Conservation (phyloP, 768 basidiomycete genomes). For the Pisolithus tinctorius region DNA sequence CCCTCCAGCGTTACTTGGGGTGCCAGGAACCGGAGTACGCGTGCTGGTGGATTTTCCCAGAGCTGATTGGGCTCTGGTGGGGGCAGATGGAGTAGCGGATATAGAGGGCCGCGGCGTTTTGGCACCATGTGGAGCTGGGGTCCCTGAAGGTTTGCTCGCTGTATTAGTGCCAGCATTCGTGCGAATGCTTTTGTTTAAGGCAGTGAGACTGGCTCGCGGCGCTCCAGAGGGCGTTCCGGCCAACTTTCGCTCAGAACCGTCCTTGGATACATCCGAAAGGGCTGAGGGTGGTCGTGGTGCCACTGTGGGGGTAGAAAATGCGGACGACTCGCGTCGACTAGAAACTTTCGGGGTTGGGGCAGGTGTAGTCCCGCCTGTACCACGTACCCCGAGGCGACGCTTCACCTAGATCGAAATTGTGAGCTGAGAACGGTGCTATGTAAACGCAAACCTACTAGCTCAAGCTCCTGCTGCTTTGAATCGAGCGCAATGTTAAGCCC, state of each 20-base stretch:
- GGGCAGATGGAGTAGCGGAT: constrained; percentile 35
- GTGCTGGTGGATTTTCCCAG: constrained; percentile 19
- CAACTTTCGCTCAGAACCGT: constrained; percentile 26
- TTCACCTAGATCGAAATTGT: constrained; percentile 44
- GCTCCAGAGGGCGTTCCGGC: constrained; percentile 31
- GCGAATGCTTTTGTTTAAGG: constrained; percentile 48
- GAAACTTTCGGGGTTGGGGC: constrained; percentile 36
- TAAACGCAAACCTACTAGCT: constrained; percentile 52
- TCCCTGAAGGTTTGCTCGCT: constrained; percentile 28
- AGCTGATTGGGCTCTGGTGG: constrained; percentile 25
- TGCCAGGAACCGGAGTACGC: constrained; percentile 7
- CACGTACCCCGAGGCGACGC: constrained; percentile 50
- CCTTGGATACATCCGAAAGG: constrained; percentile 44
- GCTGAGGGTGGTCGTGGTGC: constrained; percentile 49
- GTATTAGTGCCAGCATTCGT: constrained; percentile 28
- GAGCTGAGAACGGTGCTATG: background rate
- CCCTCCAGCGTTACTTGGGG: background rate
- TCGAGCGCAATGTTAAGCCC: constrained; percentile 91
- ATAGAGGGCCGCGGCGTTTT: constrained; percentile 28
- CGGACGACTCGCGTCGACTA: constrained; percentile 45
- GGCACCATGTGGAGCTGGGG: constrained; percentile 46
- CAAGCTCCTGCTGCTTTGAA: constrained; percentile 91
- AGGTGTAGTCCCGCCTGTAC: constrained; percentile 52
- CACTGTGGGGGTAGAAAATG: constrained; percentile 45
- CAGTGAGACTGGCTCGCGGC: constrained; percentile 20